phyloP scores from a whole-genome alignment of 2,329 filamentous ascomycete species.

The Thielaviopsis euricoi region DNA sequence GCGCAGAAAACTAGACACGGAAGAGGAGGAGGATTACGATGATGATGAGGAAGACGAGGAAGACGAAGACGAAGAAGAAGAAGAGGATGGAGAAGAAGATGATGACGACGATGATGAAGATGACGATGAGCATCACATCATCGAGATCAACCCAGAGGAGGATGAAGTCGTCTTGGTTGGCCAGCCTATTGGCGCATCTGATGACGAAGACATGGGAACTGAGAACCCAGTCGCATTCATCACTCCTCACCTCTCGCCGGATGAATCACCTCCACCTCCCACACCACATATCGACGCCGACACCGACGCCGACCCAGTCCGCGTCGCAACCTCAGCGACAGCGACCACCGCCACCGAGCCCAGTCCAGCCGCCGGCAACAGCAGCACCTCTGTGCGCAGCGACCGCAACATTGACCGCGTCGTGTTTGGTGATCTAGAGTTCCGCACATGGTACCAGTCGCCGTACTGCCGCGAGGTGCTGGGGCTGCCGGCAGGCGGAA shows the following conservation, averaged over 20 bases:
- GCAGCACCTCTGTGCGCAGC: conserved; percentile 13
- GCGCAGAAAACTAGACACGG: background rate
- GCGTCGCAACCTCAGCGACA: background rate
- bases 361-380: background rate
- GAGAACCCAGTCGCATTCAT: background rate
- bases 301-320: background rate
- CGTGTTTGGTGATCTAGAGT: conserved; percentile 66
- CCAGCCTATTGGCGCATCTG: background rate
- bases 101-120: background rate
- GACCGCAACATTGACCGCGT: conserved; percentile 77
- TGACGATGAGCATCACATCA: background rate
- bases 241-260: background rate
- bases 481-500: conserved; percentile 23
- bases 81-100: background rate
- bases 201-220: background rate
- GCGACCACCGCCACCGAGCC: background rate
- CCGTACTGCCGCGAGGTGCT: conserved; percentile 65
- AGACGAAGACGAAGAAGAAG: background rate
- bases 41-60: background rate
- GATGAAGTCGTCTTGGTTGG: background rate
- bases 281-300: background rate
- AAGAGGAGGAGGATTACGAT: background rate
- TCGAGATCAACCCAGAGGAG: background rate
- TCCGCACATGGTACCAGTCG: conserved; percentile 84
- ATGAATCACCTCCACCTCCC: background rate